Percentiles rank a stretch among this genome's conserved stretches.
Evolutionary conservation across 495 filamentous ascomycete species (phyloP).

Genomic region (Daldinia childiae): DNA sequence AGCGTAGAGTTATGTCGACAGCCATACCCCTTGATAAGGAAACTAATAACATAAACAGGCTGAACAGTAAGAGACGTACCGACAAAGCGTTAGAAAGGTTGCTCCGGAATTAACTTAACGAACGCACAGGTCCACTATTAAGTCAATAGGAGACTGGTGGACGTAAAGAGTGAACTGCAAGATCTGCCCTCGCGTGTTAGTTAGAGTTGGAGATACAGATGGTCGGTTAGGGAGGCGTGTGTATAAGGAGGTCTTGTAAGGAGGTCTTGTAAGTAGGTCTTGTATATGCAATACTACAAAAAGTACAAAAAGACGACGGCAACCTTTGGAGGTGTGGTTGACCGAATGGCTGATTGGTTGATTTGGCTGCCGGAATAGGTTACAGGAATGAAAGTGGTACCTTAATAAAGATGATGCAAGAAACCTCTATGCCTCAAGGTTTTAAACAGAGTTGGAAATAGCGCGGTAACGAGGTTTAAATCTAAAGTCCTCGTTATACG

Average conservation of each 20-base stretch:
- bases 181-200: constrained; percentile 37
- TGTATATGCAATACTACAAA: constrained; percentile 27
- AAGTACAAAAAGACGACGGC: constrained; percentile 13
- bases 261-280: not conserved
- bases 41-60: constrained; percentile 42
- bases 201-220: constrained; percentile 9
- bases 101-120: constrained; percentile 32
- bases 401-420: constrained; percentile 42
- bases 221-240: constrained; percentile 8
- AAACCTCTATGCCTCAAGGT: constrained; percentile 23
- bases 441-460: constrained; percentile 17
- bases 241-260: not conserved
- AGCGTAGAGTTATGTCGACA: constrained; percentile 17
- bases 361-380: constrained; percentile 28
- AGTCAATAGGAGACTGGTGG: constrained; percentile 20
- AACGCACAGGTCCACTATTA: constrained; percentile 35
- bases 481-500: constrained; percentile 15
- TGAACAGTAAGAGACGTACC: constrained; percentile 46
- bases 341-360: not conserved
- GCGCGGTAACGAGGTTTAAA: constrained; percentile 11
- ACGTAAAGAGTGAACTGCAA: constrained; percentile 24
- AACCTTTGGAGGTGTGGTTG: constrained; percentile 24
- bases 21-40: constrained; percentile 31
- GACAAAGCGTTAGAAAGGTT: constrained; percentile 31
- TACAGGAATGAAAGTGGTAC: constrained; percentile 28